Evolutionary conservation across 257 asterid species (phyloP).

Genomic region (Petunia secreta): DNA sequence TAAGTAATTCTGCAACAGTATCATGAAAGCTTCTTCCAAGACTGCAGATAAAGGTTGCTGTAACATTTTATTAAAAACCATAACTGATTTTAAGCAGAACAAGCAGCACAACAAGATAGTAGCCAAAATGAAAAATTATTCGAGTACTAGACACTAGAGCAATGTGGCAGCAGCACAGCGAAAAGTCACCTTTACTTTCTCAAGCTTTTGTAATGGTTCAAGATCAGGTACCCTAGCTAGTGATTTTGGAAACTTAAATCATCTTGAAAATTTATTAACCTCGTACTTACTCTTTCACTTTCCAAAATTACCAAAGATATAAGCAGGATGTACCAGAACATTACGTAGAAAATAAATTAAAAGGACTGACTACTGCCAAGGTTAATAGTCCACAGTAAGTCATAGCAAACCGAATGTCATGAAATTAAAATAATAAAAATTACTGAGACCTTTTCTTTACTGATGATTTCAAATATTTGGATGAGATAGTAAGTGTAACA

Average conservation of each 20-base stretch:
- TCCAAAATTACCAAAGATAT: background rate
- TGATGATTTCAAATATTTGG: background rate
- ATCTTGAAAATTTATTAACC: background rate
- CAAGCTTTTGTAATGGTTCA: constrained; percentile 2
- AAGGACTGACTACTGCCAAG: background rate
- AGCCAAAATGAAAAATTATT: background rate
- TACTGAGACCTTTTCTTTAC: constrained; percentile 14
- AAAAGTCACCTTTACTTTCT: background rate
- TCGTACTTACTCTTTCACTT: background rate
- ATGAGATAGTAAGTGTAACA: background rate
- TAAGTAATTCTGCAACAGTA: constrained; percentile 12
- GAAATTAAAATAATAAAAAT: background rate
- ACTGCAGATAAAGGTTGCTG: background rate
- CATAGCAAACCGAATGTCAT: background rate
- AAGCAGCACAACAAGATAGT: background rate
- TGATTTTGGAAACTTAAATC: background rate
- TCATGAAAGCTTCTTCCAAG: background rate
- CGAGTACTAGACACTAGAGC: background rate
- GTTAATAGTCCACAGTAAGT: background rate
- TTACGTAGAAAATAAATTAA: background rate
- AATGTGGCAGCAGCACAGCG: background rate
- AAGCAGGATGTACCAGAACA: background rate
- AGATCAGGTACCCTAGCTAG: background rate
- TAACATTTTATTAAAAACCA: background rate
- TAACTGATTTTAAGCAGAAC: background rate